Evolutionary conservation across 129 eudicot genomes (phyloP).

Genomic region (Tagetes erecta): DNA sequence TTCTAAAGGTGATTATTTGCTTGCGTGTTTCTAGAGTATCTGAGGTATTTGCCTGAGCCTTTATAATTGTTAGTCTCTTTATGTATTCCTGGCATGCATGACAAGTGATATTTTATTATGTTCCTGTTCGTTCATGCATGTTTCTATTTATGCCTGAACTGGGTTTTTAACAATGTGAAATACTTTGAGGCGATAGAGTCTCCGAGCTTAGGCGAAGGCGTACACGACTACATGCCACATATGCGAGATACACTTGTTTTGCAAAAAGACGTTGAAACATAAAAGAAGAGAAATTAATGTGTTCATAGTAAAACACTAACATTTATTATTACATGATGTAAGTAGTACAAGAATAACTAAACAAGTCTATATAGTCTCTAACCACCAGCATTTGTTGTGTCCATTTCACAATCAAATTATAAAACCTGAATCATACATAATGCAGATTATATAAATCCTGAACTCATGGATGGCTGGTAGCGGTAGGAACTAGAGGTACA

Average conservation of each 20-base stretch:
- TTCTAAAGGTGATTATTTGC: constrained; percentile 3
- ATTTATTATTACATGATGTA: not conserved
- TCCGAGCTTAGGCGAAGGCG: not conserved
- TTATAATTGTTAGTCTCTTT: not conserved
- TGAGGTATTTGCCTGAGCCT: not conserved
- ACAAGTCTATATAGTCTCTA: not conserved
- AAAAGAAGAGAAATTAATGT: not conserved
- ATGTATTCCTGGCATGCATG: not conserved
- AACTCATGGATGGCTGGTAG: not conserved
- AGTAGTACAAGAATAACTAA: not conserved
- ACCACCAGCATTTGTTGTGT: not conserved
- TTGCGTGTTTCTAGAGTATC: not conserved
- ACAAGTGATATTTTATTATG: not conserved
- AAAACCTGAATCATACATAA: not conserved
- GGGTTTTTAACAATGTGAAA: not conserved
- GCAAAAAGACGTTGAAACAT: not conserved
- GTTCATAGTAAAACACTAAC: not conserved
- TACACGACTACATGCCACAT: not conserved
- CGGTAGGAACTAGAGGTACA: not conserved
- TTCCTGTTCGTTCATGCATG: not conserved
- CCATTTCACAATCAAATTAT: not conserved
- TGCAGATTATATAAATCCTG: too few species aligned
- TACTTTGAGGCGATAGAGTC: not conserved
- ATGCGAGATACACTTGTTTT: not conserved
- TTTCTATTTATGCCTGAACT: not conserved